A percentile compares a stretch with the other conserved stretches of the same genome.
Evolutionary conservation across 208 protist species (phyloP).

Genomic region (Trypanosomatidae sp.): DNA sequence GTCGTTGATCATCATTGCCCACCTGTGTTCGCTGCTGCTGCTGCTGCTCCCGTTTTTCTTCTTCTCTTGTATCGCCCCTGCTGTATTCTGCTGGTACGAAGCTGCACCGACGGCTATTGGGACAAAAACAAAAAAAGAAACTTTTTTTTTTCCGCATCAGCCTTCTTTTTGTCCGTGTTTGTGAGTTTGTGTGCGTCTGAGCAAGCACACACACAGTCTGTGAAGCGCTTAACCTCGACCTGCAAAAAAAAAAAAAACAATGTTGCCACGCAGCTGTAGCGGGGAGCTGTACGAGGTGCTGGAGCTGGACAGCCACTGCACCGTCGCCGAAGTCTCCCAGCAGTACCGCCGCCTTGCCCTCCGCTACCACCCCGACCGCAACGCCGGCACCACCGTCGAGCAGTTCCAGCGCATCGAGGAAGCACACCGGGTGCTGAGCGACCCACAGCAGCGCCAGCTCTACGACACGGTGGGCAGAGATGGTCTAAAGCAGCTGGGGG

Average conservation of each 20-base stretch:
- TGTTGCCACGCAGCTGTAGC: constrained; percentile 45
- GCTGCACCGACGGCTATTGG: too few relatives aligned
- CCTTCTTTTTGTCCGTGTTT: too few relatives aligned
- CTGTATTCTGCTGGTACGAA: too few relatives aligned
- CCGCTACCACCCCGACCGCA: constrained; percentile 90
- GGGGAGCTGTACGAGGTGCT: constrained; percentile 79
- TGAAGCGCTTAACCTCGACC: background rate
- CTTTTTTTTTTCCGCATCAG: too few relatives aligned
- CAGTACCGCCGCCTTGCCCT: constrained; percentile 85
- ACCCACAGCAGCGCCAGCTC: constrained; percentile 92
- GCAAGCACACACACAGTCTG: too few relatives aligned
- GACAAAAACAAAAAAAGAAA: too few relatives aligned
- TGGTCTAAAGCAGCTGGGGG: constrained; percentile 85
- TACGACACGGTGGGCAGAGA: constrained; percentile 97
- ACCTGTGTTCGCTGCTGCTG: too few relatives aligned
- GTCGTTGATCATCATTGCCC: too few relatives aligned
- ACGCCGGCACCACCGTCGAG: constrained; percentile 55
- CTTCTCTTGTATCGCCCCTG: too few relatives aligned
- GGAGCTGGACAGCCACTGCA: constrained; percentile 49
- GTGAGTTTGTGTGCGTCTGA: background rate
- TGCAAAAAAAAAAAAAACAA: too few relatives aligned
- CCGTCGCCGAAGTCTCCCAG: constrained; percentile 66
- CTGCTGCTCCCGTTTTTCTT: too few relatives aligned
- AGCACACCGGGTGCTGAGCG: constrained; percentile 96
- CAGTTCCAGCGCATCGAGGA: constrained; percentile 91